Percentiles rank a stretch among this genome's conserved stretches.
Evolutionary conservation across 2,329 filamentous ascomycete species (phyloP).

Genomic region (Claviceps quebecensis): DNA sequence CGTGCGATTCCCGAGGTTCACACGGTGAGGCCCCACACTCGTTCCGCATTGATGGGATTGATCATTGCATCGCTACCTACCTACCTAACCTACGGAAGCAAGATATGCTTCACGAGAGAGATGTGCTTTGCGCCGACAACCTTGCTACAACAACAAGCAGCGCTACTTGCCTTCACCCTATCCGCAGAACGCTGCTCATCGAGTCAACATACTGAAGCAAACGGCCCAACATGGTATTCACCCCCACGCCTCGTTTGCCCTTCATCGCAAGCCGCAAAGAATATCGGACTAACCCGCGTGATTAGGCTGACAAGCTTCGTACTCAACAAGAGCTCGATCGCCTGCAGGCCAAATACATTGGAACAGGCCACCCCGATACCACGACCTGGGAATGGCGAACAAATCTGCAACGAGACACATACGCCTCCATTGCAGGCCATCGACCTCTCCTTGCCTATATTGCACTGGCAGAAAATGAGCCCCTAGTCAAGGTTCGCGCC

Average conservation of each 20-base stretch:
- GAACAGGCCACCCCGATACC: slow-evolving; percentile 91
- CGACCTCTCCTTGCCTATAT: slow-evolving; percentile 80
- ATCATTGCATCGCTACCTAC: no score
- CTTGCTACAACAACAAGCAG: not conserved
- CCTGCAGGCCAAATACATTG: slow-evolving; percentile 88
- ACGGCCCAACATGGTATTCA: not conserved
- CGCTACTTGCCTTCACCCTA: not conserved
- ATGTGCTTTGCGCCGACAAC: not conserved
- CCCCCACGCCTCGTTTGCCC: not conserved
- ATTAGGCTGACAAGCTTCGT: slow-evolving; percentile 87
- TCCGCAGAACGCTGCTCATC: not conserved
- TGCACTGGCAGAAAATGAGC: slow-evolving; percentile 75
- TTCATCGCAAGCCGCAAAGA: not conserved
- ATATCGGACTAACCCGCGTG: not conserved
- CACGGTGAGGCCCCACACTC: no score
- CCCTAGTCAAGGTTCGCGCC: slow-evolving; percentile 64
- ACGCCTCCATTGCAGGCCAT: slow-evolving; percentile 79
- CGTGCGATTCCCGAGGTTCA: no score
- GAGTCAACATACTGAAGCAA: not conserved
- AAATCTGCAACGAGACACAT: slow-evolving; percentile 89
- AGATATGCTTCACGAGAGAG: not conserved
- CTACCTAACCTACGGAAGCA: not conserved
- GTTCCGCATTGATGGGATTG: no score
- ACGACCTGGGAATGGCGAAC: slow-evolving; percentile 95
- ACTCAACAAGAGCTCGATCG: slow-evolving; percentile 95